Percentiles rank a stretch among this genome's conserved stretches.
Evolutionary conservation across 768 basidiomycete species (phyloP).

Genomic region (Cystofilobasidium macerans): DNA sequence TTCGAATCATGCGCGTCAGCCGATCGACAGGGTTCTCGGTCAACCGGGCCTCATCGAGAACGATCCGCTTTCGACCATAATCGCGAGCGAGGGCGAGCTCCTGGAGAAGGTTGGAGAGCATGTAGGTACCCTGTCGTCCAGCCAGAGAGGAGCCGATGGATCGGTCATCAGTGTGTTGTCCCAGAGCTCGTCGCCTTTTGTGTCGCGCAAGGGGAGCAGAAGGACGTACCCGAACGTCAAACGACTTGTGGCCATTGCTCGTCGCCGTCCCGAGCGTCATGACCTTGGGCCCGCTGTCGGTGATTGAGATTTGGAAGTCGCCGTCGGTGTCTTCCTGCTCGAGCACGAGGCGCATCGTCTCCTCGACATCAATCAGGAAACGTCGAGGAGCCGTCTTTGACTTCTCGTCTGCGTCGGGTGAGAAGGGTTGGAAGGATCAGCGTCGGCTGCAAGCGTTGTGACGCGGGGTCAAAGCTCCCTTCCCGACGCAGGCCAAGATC

Average conservation of each 20-base stretch:
- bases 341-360: conserved; percentile 88
- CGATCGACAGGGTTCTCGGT: conserved; percentile 97
- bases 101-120: conserved; percentile 97
- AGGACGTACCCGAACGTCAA: conserved; percentile 69
- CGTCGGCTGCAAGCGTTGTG: neutral
- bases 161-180: too few species aligned
- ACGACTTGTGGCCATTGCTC: conserved; percentile 94
- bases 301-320: conserved; percentile 91
- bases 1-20: conserved; percentile 89
- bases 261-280: conserved; percentile 92
- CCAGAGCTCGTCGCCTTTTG: too few species aligned
- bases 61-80: conserved; percentile 87
- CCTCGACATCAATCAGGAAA: conserved; percentile 94
- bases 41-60: conserved; percentile 95
- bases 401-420: conserved; percentile 53
- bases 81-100: conserved; percentile 93
- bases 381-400: conserved; percentile 64
- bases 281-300: conserved; percentile 91
- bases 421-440: conserved; percentile 12
- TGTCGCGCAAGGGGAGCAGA: too few species aligned
- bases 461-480: neutral
- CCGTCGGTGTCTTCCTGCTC: conserved; percentile 97
- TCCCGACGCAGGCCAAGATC: too few species aligned
- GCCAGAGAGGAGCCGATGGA: too few species aligned
- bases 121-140: conserved; percentile 74